A percentile compares a stretch with the other conserved stretches of the same genome.
phyloP scores from a whole-genome alignment of 1,139 yeast genomes.

The Sugiyamaella neomexicana region DNA sequence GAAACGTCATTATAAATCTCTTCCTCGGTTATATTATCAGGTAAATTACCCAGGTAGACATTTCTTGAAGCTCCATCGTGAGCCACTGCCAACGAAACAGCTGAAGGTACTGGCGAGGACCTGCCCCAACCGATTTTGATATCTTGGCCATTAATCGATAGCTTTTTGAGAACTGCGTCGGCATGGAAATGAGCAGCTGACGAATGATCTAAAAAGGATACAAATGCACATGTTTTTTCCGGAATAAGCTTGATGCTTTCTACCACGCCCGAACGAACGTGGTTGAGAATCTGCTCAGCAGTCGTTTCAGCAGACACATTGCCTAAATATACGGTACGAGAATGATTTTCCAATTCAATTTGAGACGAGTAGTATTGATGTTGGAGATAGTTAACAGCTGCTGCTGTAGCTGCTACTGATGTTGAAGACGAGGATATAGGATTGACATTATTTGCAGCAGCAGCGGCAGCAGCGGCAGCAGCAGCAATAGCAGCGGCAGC shows the following conservation, averaged over 20 bases:
- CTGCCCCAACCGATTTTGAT: slow-evolving; percentile 67
- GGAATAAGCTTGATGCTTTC: slow-evolving; percentile 63
- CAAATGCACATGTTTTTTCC: slow-evolving; percentile 50
- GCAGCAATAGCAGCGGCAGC: slow-evolving; percentile 23
- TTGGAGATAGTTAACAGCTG: slow-evolving; percentile 23
- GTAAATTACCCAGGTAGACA: slow-evolving; percentile 77
- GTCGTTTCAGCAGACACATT: slow-evolving; percentile 82
- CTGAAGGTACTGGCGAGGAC: slow-evolving; percentile 63
- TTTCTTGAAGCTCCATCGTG: slow-evolving; percentile 90
- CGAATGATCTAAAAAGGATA: slow-evolving; percentile 49
- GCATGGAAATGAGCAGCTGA: slow-evolving; percentile 52
- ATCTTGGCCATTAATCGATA: slow-evolving; percentile 48
- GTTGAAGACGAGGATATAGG: slow-evolving; percentile 15
- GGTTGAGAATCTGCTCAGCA: slow-evolving; percentile 79
- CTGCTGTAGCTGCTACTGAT: slow-evolving; percentile 21
- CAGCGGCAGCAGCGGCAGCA: slow-evolving; percentile 16
- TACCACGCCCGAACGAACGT: slow-evolving; percentile 86
- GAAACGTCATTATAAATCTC: slow-evolving; percentile 65
- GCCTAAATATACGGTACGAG: slow-evolving; percentile 81
- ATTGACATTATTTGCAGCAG: slow-evolving; percentile 3
- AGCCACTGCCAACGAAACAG: slow-evolving; percentile 70
- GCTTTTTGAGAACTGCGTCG: slow-evolving; percentile 49
- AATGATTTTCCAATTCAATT: slow-evolving; percentile 29
- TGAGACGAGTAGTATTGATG: slow-evolving; percentile 27
- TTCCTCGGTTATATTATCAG: slow-evolving; percentile 57